Conservation (phyloP, 2,329 filamentous ascomycete genomes). For the Reticulascus tulasneorum region DNA sequence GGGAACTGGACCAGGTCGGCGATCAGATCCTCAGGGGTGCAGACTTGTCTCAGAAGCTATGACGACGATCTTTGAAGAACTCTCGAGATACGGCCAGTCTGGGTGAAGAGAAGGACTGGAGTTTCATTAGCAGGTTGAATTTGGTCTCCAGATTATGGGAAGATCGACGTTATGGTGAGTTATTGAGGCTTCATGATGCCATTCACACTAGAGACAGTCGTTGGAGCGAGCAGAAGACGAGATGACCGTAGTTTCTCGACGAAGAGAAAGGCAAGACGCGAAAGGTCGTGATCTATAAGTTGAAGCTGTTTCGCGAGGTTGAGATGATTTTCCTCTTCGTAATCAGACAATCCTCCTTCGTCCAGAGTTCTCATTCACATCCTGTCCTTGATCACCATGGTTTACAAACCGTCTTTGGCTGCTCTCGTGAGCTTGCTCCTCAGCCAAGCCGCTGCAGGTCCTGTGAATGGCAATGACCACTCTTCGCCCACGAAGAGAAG, state of each 20-base stretch:
- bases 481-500: conserved; percentile 7
- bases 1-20: no score
- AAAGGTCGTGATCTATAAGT: neutral
- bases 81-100: no score
- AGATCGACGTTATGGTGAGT: neutral
- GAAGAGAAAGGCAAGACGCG: no score
- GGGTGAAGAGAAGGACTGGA: no score
- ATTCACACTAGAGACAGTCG: neutral
- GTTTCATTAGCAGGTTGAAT: no score
- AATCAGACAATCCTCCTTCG: neutral
- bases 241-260: no score
- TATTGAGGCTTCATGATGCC: conserved; percentile 1
- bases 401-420: neutral
- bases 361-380: neutral
- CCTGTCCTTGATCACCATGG: neutral
- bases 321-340: neutral
- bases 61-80: no score
- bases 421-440: conserved; percentile 2
- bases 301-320: neutral
- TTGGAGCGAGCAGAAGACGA: no score
- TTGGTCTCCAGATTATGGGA: no score
- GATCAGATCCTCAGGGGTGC: no score
- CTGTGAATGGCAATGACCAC: conserved; percentile 2
- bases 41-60: no score
- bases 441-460: neutral